Evolutionary conservation across 345 rosid genomes (phyloP), one percentile per base, ranked within the genome.

Genomic region (Reutealis trisperma): DNA sequence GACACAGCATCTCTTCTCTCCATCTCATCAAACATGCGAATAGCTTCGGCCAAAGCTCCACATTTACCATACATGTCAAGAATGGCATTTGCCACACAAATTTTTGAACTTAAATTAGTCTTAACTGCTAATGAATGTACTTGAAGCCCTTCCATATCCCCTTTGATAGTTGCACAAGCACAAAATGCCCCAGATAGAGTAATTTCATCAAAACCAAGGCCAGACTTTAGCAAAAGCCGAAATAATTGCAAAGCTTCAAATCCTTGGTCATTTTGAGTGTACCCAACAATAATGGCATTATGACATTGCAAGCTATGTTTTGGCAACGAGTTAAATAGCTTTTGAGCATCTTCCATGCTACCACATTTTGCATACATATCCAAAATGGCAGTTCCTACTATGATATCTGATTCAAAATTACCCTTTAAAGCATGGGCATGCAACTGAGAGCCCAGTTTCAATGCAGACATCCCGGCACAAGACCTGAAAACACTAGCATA

Each of bases 321-420:
- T 13, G 87, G 92, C 75, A 94, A 86, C n/a, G 80, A 79, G 79
- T 84, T 85, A 86, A 96, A 92, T 68, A 89, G 52, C 85, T 84
- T 88, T 77, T 83, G 86, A 85, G 99, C 96, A 81, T 88, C 91
- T 62, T 22, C 66, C 83, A 92, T 83, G 60, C 86, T 80, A 44
- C 86, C 89, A 77, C 96, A 91, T 86, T 93, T 96, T 22, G 97
- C 90, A 66, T 96, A 96, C 99, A 96, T 93, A 83, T 96, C 98
- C 83, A 96, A 72, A 12, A 87, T 92, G 18, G 99, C 96, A 49
- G 98, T 96, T 49, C 93, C 96, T 80, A 92, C 98, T 19, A 92
- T 82, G 21, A 84, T 77, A 77, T 96, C 98, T 2, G 66, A 68
- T 63, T 85, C 91, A 78, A 92, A 90, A 82, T 82, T 75, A 49